Evolutionary conservation across 208 protist species (phyloP).

Genomic region (Wallacemonas sp.): DNA sequence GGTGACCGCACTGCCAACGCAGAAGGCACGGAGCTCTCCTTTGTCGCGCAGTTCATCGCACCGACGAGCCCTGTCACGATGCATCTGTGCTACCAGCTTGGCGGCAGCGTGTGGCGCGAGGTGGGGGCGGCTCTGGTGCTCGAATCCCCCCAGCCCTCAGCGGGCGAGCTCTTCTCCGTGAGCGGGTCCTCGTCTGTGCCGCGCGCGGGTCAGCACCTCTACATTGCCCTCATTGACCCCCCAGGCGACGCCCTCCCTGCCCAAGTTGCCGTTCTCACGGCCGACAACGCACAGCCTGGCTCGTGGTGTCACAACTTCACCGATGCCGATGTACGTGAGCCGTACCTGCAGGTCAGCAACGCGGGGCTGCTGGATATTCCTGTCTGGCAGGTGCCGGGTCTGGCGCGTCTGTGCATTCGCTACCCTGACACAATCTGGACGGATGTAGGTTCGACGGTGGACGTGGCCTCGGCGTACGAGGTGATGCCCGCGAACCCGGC

Average conservation of each 20-base stretch:
- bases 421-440: constrained; percentile 41
- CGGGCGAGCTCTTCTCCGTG: constrained; percentile 32
- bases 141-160: constrained; percentile 34
- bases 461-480: constrained; percentile 25
- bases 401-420: constrained; percentile 61
- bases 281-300: constrained; percentile 20
- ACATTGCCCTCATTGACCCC: constrained; percentile 40
- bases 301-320: constrained; percentile 93
- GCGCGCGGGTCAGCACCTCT: constrained; percentile 78
- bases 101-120: constrained; percentile 60
- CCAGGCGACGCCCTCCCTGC: constrained; percentile 9
- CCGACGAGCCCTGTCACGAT: constrained; percentile 20
- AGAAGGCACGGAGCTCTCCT: constrained; percentile 33
- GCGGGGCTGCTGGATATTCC: constrained; percentile 52
- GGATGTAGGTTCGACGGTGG: constrained; percentile 58
- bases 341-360: constrained; percentile 41
- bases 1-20: constrained; percentile 16
- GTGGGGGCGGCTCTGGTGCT: constrained; percentile 59
- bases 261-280: constrained; percentile 49
- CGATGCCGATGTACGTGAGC: constrained; percentile 43
- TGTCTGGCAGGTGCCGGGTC: constrained; percentile 64
- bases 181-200: constrained; percentile 24
- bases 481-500: constrained; percentile 61
- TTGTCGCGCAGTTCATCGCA: constrained; percentile 79
- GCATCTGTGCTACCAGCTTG: constrained; percentile 69